Base-by-base conservation (phyloP, 805 yeast genomes). In the Pichia sporocuriosa region DNA sequence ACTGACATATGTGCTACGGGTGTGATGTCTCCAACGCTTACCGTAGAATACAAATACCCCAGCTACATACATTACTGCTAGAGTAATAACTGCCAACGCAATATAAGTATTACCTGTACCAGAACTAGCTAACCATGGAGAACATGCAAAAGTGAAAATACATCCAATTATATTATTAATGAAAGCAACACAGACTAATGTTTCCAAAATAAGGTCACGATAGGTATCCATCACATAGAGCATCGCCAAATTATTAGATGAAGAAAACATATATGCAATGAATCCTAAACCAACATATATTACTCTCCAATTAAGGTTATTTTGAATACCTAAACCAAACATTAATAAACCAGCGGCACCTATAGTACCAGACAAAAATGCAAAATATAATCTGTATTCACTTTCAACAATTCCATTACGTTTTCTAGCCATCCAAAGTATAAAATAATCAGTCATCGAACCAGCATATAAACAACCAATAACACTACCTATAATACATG, bases 401-500 rank as follows among this genome's bases (percentile, higher is more conserved):
- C 84, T 80, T 52, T 80, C 84, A 32, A 72, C 71, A 35, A 77
- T 61, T 42, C 84, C 85, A 37, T 69, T 65, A 52, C 72, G 75
- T 37, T 73, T 66, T 46, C 75, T 73, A 3, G 85, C 83, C 67
- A 75, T 56, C 77, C 78, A 74, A n/a, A 78, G 61, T 9, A 79
- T 79, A 57, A 80, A 76, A 56, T 73, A 68, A 55, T 80, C 86
- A 29, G 79, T 72, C 20, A 77, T 35, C n/a, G 73, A 59, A 37
- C 86, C 85, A 4, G 85, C 82, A 49, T 77, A 75, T 26, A 77
- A 52, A 63, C 84, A 78, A 2, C 86, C 86, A 41, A 79, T 65
- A 7, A 75, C 60, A 1, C 84, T 78, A 21, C 86, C 86, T 26
- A 78, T 69, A 32, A 79, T 58, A 32, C 80, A 72, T 1, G 90